A percentile compares a stretch with the other conserved stretches of the same genome.
Conservation (phyloP, 2,329 filamentous ascomycete species). For the Iodosphaeria phyllophila region DNA sequence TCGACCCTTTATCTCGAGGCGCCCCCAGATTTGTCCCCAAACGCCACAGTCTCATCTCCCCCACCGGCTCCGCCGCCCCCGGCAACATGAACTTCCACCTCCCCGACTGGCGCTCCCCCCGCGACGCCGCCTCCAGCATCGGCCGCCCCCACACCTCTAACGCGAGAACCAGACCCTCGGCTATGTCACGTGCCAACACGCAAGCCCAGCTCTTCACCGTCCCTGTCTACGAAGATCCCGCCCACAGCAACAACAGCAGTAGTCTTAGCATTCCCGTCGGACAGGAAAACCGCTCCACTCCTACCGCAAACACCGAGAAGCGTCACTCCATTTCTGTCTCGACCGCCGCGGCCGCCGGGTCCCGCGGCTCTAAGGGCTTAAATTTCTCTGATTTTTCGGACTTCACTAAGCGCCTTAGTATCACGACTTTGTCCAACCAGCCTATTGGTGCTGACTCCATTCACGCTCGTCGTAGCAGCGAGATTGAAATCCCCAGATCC, state of each 20-base stretch:
- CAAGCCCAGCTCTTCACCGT: slow-evolving; percentile 26
- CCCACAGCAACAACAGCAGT: slow-evolving; percentile 8
- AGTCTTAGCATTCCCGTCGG: no score
- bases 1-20: slow-evolving; percentile 24
- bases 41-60: slow-evolving; percentile 18
- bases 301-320: slow-evolving; percentile 21
- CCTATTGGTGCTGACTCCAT: no score
- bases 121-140: no score
- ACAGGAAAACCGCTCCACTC: no score
- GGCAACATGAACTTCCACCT: slow-evolving; percentile 8
- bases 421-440: no score
- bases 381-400: slow-evolving; percentile 45
- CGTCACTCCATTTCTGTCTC: slow-evolving; percentile 31
- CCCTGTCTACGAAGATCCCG: slow-evolving; percentile 7
- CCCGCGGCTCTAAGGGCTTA: slow-evolving; percentile 37
- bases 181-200: slow-evolving; percentile 25
- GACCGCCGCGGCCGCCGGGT: no score
- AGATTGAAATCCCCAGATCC: slow-evolving; percentile 17
- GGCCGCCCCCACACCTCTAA: slow-evolving; percentile 35
- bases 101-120: slow-evolving; percentile 14
- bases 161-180: slow-evolving; percentile 24
- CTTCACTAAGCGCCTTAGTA: slow-evolving; percentile 39
- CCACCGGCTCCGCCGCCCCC: slow-evolving; percentile 14
- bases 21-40: slow-evolving; percentile 31
- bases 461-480: slow-evolving; percentile 28